Conservation (phyloP, 164 flowering plant species). For the Vitis rupestris region DNA sequence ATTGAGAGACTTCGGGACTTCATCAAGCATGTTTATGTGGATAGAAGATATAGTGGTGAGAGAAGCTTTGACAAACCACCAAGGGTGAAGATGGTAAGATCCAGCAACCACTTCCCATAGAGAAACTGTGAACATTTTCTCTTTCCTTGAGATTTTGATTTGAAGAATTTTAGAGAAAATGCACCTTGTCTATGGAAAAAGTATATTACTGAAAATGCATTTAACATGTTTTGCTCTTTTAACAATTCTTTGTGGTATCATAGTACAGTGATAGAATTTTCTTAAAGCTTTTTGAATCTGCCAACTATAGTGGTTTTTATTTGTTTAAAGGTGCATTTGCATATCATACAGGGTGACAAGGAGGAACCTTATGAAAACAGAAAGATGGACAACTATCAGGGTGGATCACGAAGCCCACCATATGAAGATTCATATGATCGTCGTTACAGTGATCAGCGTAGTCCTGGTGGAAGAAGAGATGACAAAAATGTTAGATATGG, state of each 20-base stretch:
- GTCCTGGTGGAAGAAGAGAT: constrained; percentile 70
- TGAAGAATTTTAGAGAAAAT: neutral
- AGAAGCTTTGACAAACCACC: constrained; percentile 72
- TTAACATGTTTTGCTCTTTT: neutral
- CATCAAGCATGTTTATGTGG: constrained; percentile 90
- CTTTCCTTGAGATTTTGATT: neutral
- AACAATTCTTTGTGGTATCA: neutral
- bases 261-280: neutral
- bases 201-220: neutral
- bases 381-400: constrained; percentile 43
- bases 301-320: neutral
- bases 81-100: constrained; percentile 53
- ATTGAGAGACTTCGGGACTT: constrained; percentile 85
- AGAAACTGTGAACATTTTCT: too few relatives aligned
- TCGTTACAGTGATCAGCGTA: constrained; percentile 55
- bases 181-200: too few relatives aligned
- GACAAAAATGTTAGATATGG: constrained; percentile 38
- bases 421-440: constrained; percentile 72
- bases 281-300: neutral
- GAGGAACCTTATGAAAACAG: constrained; percentile 62
- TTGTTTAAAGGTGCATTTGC: constrained; percentile 1
- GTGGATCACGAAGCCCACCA: constrained; percentile 85
- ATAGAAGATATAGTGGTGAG: constrained; percentile 87
- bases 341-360: constrained; percentile 57
- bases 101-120: neutral